Percentiles rank a stretch among this genome's conserved stretches.
Evolutionary conservation across 257 asterid species (phyloP).

Genomic region (Rhazya stricta): DNA sequence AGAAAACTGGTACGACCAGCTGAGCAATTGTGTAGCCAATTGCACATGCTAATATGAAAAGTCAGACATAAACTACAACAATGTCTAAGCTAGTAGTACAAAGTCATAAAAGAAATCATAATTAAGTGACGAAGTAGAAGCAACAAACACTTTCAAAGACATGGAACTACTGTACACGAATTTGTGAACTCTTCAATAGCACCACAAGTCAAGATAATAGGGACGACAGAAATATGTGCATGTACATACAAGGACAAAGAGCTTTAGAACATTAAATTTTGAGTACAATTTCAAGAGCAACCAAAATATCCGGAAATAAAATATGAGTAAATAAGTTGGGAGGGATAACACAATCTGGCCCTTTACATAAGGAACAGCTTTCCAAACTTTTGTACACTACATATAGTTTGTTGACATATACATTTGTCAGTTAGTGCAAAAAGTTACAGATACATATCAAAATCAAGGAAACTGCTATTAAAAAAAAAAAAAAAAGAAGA

Average conservation of each 20-base stretch:
- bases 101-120: background rate
- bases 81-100: background rate
- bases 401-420: background rate
- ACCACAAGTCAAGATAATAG: background rate
- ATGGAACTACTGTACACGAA: background rate
- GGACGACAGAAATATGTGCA: background rate
- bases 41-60: background rate
- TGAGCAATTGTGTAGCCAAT: background rate
- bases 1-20: background rate
- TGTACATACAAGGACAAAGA: background rate
- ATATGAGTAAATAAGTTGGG: background rate
- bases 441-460: background rate
- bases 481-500: background rate
- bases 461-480: background rate
- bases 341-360: background rate
- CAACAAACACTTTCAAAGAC: background rate
- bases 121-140: background rate
- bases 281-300: background rate
- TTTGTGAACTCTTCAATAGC: background rate
- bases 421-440: background rate
- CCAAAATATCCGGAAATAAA: background rate
- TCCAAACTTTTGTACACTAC: background rate
- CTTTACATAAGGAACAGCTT: background rate
- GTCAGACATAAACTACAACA: background rate
- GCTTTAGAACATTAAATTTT: background rate